Evolutionary conservation across 306 rosid species (phyloP), one percentile per base, ranked within the genome.

Genomic region (Trifolium repens): DNA sequence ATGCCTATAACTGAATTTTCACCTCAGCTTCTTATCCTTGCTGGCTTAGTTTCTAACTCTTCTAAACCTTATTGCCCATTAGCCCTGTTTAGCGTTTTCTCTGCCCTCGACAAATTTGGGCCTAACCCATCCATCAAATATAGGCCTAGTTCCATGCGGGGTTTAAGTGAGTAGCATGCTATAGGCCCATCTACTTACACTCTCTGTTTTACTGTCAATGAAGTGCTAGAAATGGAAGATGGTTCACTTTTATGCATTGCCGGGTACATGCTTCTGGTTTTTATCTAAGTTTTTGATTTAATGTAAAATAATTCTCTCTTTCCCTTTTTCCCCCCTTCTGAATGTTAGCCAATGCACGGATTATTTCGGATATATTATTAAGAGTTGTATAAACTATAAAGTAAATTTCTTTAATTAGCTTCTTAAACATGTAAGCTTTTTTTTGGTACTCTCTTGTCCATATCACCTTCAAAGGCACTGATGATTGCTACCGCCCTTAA

Each of bases 211-310:
- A 22, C 44, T 65, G 66, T 75, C 57, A 24, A 53, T 65, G 64
- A 65, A 52, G 66, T 65, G 66, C 40, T 66, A 40, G 72, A 63
- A 64, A 35, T 75, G 50, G 72, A 52, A 66, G 65, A 42, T 40
- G 58, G 35, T 53, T 39, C 35, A 54, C 46, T 75, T 24, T 39
- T 75, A 54, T 66, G 46, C 67, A 10, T 67, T 54, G 58, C 74
- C 11, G 62, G 68, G 37, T 35, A 26, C 67, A 39, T 75, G 24
- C 50, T 54, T 19, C n/a, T 55, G 74, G n/a, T 11, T 55, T 65
- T 76, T 37, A 52, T 24, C 34, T 0, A 40, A 53, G 67, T 11
- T 53, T 26, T 76, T 55, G 8, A n/a, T 1, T 40, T 15, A 16
- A 76, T 6, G 22, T 16, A 70, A 24, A 58, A 11, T 58, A 58